These are phyloP conservation scores for Apophysomyces elegans DNA, from an alignment of 371 early-diverging fungal genomes.

Conservation along the genomic window DNA sequence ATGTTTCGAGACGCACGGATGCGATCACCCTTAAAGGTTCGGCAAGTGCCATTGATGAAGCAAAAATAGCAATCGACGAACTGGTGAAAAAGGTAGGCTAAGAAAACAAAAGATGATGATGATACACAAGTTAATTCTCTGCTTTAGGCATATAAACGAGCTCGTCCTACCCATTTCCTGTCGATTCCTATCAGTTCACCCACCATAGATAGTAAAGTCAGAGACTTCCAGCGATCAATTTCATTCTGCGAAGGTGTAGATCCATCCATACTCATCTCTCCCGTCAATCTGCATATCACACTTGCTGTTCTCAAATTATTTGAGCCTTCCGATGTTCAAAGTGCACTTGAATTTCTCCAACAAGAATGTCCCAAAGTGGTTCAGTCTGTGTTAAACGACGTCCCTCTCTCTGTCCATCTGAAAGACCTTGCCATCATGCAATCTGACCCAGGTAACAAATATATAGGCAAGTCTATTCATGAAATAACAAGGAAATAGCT, in stretches of 20 bases:
- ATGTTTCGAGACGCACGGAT: no score
- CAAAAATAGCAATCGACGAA: background rate
- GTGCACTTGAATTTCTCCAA: background rate
- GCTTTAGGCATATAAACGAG: background rate
- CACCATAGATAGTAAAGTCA: background rate
- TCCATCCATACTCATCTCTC: background rate
- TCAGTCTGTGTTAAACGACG: background rate
- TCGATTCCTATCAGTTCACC: background rate
- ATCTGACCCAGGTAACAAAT: background rate
- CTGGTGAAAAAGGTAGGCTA: conserved; percentile 1
- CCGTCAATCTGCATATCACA: background rate
- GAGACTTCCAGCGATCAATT: background rate
- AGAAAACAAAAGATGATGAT: background rate
- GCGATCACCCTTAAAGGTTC: no score
- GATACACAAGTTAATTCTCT: background rate
- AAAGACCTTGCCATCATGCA: background rate
- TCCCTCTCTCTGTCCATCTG: background rate
- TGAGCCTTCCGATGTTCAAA: background rate
- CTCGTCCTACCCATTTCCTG: conserved; percentile 1
- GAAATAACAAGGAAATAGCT: background rate
- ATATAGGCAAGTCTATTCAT: background rate
- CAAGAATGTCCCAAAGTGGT: background rate
- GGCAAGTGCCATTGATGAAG: no score
- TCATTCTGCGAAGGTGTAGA: background rate
- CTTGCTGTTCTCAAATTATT: background rate